Base-by-base conservation (phyloP, 2,329 filamentous ascomycete species). In the Trichoderma pleuroti region DNA sequence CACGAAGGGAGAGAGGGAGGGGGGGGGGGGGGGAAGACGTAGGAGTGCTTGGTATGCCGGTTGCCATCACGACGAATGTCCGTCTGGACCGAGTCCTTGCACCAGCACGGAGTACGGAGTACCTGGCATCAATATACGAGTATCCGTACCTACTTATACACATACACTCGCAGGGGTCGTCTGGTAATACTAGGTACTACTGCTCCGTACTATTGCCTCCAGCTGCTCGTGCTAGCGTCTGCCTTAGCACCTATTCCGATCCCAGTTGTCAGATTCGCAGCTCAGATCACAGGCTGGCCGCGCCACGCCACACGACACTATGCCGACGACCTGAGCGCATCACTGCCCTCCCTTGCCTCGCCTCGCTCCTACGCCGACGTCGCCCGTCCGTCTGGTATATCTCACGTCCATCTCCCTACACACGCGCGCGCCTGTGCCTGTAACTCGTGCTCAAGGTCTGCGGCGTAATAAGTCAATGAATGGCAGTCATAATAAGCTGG, bases 211-310 rank as follows among this genome's bases (percentile, higher is more conserved):
- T 24, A 52, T 24, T 52, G n/a, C 18, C 42, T 49, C 42, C 42
- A 49, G 42, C 46, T 24, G 21, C 21, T 24, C 46, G 46, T 52
- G 14, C 46, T 52, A 52, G 46, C 21, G 46, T 52, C 21, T 52
- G 46, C 46, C 46, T 52, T 52, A 52, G 46, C 63, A n/a, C 14
- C 49, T 57, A 66, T 60, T 42, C 54, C 54, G 54, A 59, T 68
- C 65, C 63, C 49, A 56, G 65, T 26, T 52, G 65, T 61, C 65
- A 68, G 65, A 68, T 61, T 36, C 39, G 39, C 54, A 57, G 65
- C 65, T 68, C 65, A 61, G 65, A 68, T 68, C 65, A 68, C 65
- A 32, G 65, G 56, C 65, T 68, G 65, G 54, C 59, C 30, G 59
- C 18, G 63, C 65, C 56, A 28, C 39, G 65, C 65, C 24, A 68